Percentiles rank a stretch among this genome's conserved stretches.
phyloP scores from a whole-genome alignment of 2,329 filamentous ascomycete genomes.

The Pestalotiopsis sp. region DNA sequence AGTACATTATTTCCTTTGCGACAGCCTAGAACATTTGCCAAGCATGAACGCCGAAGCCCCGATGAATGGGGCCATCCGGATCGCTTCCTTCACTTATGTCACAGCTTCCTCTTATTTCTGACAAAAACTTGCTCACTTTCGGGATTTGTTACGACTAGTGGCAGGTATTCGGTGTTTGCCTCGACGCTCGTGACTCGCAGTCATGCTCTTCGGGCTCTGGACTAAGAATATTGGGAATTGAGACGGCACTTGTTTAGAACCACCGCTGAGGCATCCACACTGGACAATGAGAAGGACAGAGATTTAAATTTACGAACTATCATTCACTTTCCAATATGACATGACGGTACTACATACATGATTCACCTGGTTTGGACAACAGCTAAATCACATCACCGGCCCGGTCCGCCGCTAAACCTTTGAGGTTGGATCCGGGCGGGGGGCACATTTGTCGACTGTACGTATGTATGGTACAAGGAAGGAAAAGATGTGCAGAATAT shows the following conservation, averaged over 20 bases:
- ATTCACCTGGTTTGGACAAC: neutral
- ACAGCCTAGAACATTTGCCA: no score
- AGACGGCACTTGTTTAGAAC: neutral
- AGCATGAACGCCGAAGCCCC: no score
- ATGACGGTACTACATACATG: no score
- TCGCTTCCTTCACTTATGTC: no score
- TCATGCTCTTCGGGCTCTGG: neutral
- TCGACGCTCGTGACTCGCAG: neutral
- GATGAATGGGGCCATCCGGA: no score
- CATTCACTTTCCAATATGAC: neutral
- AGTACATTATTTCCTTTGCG: no score
- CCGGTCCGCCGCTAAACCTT: neutral
- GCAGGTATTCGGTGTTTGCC: neutral
- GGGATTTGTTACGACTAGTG: neutral
- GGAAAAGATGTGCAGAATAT: neutral
- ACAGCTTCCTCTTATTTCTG: neutral
- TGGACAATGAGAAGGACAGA: neutral
- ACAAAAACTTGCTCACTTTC: neutral
- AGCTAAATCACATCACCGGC: neutral
- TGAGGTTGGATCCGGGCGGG: neutral
- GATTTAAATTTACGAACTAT: neutral
- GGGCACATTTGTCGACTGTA: neutral
- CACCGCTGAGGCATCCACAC: neutral
- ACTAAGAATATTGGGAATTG: neutral
- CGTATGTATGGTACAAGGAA: neutral